Percentiles rank a stretch among this genome's conserved stretches.
Conservation (phyloP, 2,329 filamentous ascomycete genomes). For the Onygena corvina region DNA sequence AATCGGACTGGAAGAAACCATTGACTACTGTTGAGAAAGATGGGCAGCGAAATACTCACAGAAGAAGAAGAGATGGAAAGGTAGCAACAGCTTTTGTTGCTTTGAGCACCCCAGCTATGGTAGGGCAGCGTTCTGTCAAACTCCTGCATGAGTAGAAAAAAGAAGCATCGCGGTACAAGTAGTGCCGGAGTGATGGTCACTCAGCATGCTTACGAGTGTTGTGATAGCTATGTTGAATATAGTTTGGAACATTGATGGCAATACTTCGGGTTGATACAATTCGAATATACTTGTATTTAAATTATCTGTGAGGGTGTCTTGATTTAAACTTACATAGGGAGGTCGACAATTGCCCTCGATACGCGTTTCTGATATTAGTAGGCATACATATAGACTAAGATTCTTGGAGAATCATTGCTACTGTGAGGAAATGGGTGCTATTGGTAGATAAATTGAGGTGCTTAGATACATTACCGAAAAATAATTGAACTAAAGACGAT, state of each 20-base stretch:
- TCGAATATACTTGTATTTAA: no score
- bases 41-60: neutral
- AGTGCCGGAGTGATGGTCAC: no score
- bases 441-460: neutral
- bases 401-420: neutral
- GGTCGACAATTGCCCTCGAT: no score
- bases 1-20: slow-evolving; percentile 23
- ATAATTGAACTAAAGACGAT: neutral
- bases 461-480: slow-evolving; percentile 5
- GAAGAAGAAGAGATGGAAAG: neutral
- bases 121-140: neutral
- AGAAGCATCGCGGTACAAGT: neutral
- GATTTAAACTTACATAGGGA: no score
- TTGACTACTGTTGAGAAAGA: neutral
- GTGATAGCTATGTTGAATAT: no score
- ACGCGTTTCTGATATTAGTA: no score
- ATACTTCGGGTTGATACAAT: no score
- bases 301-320: no score
- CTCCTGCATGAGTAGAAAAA: neutral
- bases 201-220: no score
- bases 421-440: neutral
- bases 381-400: no score
- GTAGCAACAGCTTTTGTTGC: neutral
- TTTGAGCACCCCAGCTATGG: neutral
- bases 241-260: no score